Evolutionary conservation across 345 rosid species (phyloP), one percentile per base, ranked within the genome.

Genomic region (Arabis hirsuta): DNA sequence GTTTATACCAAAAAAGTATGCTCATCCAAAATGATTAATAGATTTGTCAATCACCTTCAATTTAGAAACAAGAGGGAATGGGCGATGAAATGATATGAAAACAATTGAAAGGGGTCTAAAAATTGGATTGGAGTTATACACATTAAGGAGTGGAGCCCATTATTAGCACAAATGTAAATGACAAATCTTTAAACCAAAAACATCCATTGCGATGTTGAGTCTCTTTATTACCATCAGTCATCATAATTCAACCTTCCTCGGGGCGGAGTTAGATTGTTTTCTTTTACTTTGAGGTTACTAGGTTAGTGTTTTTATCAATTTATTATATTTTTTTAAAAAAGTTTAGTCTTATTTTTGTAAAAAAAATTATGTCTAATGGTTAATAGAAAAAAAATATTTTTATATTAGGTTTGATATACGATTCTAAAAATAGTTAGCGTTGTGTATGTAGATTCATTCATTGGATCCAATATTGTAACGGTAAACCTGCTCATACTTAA

Each of bases 81-180:
- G 77, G 77, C 10, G 58, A 56, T 39, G 27, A 45, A 44, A 72
- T 24, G 31, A 34, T 45, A 36, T 22, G 64, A 54, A 55, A 44
- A 54, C 22, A 45, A 55, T 63, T 34, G 76, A 55, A 64, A 73
- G 55, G 48, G 76, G 7, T 73, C 57, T 24, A 64, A 20, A 57
- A 54, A n/a, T 14, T 14, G 19, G 16, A 34, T 73, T 73, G 77
- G 77, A 73, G 58, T 13, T 38, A 47, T 47, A 47, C 27, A 65
- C 77, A 57, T 56, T 46, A 73, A 65, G 71, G 34, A 65, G 65
- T 73, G 77, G 77, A 73, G 51, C 77, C 77, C 65, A 57, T 36
- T 56, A 64, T 14, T 45, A 73, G 54, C 60, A 57, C 65, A 73
- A 65, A 65, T 66, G 58, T 73, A 47, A 26, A 47, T 70, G 74